These are phyloP conservation scores for Catharanthus roseus DNA, from an alignment of 257 asterid genomes.

Conservation along the genomic window DNA sequence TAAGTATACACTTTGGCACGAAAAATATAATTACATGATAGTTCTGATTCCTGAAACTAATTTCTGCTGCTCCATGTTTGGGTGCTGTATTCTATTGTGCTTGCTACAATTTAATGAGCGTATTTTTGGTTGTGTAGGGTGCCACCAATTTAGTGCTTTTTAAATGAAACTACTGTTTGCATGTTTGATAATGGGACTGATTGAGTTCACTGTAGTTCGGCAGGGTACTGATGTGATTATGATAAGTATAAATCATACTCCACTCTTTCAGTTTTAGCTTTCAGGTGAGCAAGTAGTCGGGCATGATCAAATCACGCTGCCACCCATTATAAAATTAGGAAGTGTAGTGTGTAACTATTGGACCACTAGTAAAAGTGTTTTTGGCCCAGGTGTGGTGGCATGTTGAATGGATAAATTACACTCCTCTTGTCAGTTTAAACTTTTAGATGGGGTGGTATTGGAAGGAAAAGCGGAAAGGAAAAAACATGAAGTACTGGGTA, in stretches of 20 bases:
- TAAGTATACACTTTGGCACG: conserved; percentile 31
- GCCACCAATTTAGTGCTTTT: not conserved
- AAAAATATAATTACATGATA: not conserved
- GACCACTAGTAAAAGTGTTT: not conserved
- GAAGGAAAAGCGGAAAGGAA: not conserved
- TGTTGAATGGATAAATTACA: too few relatives aligned
- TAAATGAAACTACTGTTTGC: not conserved
- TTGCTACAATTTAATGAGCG: not conserved
- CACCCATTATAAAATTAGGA: not conserved
- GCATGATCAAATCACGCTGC: not conserved
- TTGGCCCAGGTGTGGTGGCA: not conserved
- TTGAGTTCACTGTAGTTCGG: not conserved
- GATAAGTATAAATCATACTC: too few relatives aligned
- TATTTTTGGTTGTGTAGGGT: not conserved
- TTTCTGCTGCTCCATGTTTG: not conserved
- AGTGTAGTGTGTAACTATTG: not conserved
- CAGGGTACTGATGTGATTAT: not conserved
- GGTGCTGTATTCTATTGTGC: not conserved
- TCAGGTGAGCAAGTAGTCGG: too few relatives aligned
- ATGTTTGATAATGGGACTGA: not conserved
- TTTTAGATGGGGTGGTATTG: not conserved
- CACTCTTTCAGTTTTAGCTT: too few relatives aligned
- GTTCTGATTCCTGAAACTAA: conserved; percentile 13
- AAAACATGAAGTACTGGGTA: too few relatives aligned
- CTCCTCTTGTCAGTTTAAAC: not conserved